Evolutionary conservation across 345 rosid species (phyloP), one percentile per base, ranked within the genome.

Genomic region (Rhizophora mangle): DNA sequence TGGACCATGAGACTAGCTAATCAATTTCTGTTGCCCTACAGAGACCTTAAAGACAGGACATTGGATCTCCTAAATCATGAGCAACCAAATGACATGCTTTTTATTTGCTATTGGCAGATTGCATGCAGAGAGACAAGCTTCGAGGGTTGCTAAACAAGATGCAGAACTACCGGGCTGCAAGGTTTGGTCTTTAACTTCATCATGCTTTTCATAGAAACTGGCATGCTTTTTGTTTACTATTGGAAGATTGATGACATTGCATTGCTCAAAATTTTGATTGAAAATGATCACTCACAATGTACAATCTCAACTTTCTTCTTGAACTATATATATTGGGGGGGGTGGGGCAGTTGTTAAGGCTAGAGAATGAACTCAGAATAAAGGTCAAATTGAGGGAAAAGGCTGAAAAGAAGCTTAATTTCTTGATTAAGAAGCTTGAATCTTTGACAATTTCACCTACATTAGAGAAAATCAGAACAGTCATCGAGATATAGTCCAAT

Each of bases 61-160:
- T 43, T 43, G 49, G 16, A 13, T 43, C 49, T 43, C 18, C 49
- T 13, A 43, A 43, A 43, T 43, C 18, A 3, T 43, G 13, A 3
- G 16, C 47, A 43, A 43, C 47, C 47, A 11, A 43, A 43, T 43
- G 47, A 11, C 47, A 43, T 43, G 24, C 24, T 24, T 24, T 24
- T 24, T 24, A 1, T 24, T 24, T 24, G 24, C 24, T 24, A 24
- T 24, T 24, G 98, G 96, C 61, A 89, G 95, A 76, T 67, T 94
- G 68, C 83, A 86, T 62, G 92, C 98, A 26, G 96, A 91, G 79
- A 91, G 98, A 72, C 95, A 91, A 74, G 86, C 87, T 73, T 91
- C 98, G 47, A 89, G 69, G 78, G 69, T 68, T 60, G 92, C 88
- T 11, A 91, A 88, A 66, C 81, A 91, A 63, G 88, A 88, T n/a